Evolutionary conservation across 208 protist species (phyloP), one percentile per base, ranked within the genome.

Genomic region (Trypanosoma lewisi): DNA sequence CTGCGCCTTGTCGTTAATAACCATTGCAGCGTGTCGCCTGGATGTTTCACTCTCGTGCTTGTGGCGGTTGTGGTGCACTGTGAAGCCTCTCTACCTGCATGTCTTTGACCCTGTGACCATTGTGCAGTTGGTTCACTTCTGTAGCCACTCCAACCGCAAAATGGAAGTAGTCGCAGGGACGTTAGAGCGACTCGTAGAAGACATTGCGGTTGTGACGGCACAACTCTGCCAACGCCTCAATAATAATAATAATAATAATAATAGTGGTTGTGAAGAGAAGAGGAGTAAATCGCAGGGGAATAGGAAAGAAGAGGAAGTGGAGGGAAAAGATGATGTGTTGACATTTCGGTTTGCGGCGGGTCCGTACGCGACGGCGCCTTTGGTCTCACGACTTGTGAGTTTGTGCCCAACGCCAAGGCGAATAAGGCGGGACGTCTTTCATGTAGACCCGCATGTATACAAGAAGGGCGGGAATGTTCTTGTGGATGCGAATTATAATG

Each of bases 171-270:
- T 61, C 19, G 27, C 14, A n/a, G 21, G 11, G 23, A 37, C 41
- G 16, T 19, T 75, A 23, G 49, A 48, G 27, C 25, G 37, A 36
- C 5, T 68, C 2, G 30, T 75, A 7, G 69, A 75, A 31, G 49
- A 67, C 44, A 45, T 69, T 12, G 69, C 54, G 4, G 69, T 75
- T 23, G 44, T 75, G 3, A 59, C 37, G 44, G 69, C 60, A 39
- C 63, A 68, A 23, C 53, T 75, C 28, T 72, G 67, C 42, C 54
- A 31, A 17, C 28, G 42, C 55, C 11, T 54, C 3, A 54, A 60
- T 33, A 47, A 17, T 6, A 52, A 19, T n/a, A 41, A 25, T 49
- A 23, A 33, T 16, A 25, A 53, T 33, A 58, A n/a, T n/a, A n/a
- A n/a, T n/a, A 28, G n/a, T n/a, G n/a, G n/a, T n/a, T n/a, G n/a